Evolutionary conservation across 1,139 yeast species (phyloP).

Genomic region (Meyerozyma guilliermondii): DNA sequence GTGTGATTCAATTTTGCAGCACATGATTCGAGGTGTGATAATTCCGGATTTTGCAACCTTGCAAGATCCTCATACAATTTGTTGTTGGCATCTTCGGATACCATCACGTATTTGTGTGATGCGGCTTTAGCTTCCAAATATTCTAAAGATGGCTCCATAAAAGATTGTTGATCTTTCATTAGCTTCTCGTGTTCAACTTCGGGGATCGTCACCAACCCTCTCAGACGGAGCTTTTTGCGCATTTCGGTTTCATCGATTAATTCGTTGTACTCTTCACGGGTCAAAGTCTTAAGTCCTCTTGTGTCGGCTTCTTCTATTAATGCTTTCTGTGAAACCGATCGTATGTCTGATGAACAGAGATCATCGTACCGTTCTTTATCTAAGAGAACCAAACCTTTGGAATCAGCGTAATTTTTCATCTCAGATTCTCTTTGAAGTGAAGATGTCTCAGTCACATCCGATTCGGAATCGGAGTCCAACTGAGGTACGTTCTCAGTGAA

Average conservation of each 20-base stretch:
- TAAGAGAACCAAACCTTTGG: conserved; percentile 45
- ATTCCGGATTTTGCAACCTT: conserved; percentile 21
- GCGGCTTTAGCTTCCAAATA: conserved; percentile 15
- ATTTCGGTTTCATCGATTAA: conserved; percentile 31
- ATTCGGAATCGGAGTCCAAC: conserved; percentile 31
- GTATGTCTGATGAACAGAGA: conserved; percentile 19
- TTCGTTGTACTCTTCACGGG: conserved; percentile 21
- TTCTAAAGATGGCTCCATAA: conserved; percentile 14
- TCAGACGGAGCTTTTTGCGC: conserved; percentile 24
- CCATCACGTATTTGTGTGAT: conserved; percentile 14
- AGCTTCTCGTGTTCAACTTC: conserved; percentile 16
- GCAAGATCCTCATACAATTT: conserved; percentile 13
- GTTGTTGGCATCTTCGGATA: conserved; percentile 15
- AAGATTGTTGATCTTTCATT: conserved; percentile 7
- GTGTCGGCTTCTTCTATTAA: conserved; percentile 18
- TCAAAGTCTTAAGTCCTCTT: conserved; percentile 26
- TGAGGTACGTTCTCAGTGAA: background rate
- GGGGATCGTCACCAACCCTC: conserved; percentile 34
- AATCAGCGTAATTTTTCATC: conserved; percentile 44
- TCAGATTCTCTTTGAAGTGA: conserved; percentile 22
- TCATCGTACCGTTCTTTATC: conserved; percentile 43
- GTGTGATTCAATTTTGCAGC: conserved; percentile 5
- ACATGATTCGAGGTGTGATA: conserved; percentile 14
- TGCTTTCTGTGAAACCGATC: conserved; percentile 18
- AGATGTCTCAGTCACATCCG: conserved; percentile 13